Conservation (phyloP, 495 filamentous ascomycete genomes). For the Daldinia decipiens region DNA sequence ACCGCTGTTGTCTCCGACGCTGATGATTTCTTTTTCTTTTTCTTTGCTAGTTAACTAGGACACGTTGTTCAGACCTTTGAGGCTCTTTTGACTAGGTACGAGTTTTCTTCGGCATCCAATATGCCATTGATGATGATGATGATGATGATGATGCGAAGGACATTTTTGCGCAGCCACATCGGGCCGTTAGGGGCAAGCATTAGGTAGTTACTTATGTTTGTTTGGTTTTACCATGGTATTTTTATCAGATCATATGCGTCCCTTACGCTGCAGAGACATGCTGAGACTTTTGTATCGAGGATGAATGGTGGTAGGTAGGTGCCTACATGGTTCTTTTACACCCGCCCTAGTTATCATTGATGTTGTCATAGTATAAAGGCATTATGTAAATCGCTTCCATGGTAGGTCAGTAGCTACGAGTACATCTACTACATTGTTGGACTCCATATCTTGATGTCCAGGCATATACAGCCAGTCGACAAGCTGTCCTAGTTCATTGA, state of each 20-base stretch:
- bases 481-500: neutral
- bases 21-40: neutral
- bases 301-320: neutral
- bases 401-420: neutral
- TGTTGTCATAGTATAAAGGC: neutral
- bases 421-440: neutral
- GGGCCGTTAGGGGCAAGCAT: neutral
- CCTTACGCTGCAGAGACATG: too few species aligned
- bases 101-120: neutral
- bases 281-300: too few species aligned
- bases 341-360: neutral
- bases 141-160: neutral
- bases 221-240: too few species aligned
- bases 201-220: neutral
- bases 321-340: neutral
- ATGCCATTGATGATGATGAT: neutral
- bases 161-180: neutral
- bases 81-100: neutral
- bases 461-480: neutral
- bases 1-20: neutral
- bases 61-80: neutral
- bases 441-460: neutral
- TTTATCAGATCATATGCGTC: too few species aligned
- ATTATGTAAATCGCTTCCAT: neutral
- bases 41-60: neutral